A percentile compares a stretch with the other conserved stretches of the same genome.
Evolutionary conservation across 495 filamentous ascomycete species (phyloP).

Genomic region (Aspergillus heteromorphus): DNA sequence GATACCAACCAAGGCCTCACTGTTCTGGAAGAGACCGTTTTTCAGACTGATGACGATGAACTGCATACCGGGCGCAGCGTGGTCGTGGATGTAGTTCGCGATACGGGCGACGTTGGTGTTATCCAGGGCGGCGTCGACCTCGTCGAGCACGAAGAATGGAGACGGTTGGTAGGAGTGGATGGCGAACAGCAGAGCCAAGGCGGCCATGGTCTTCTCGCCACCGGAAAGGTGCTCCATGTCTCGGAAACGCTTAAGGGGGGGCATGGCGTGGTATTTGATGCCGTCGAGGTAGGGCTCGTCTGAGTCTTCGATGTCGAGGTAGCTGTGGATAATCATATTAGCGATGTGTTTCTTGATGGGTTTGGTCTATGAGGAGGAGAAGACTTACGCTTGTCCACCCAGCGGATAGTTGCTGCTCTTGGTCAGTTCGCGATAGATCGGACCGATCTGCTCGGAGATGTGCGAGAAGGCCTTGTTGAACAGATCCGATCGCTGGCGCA

Average conservation of each 20-base stretch:
- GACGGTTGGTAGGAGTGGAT: conserved; percentile 91
- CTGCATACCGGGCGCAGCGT: conserved; percentile 95
- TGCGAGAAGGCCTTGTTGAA: conserved; percentile 95
- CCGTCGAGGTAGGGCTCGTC: conserved; percentile 89
- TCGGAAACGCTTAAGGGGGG: conserved; percentile 94
- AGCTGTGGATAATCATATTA: conserved; percentile 31
- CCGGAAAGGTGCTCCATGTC: conserved; percentile 99
- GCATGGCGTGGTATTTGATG: conserved; percentile 98
- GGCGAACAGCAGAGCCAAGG: conserved; percentile 89
- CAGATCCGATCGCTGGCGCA: conserved; percentile 76
- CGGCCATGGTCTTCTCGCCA: conserved; percentile 98
- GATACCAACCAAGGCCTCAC: conserved; percentile 89
- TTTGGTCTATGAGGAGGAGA: background rate
- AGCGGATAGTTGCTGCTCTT: conserved; percentile 76
- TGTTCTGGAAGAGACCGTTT: conserved; percentile 87
- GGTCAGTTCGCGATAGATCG: conserved; percentile 93
- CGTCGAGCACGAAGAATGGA: conserved; percentile 97
- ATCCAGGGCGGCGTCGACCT: conserved; percentile 95
- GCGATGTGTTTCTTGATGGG: background rate
- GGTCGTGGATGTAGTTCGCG: conserved; percentile 88
- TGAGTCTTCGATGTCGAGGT: conserved; percentile 87
- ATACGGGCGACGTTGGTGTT: conserved; percentile 95
- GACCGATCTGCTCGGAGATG: conserved; percentile 89
- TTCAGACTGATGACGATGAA: conserved; percentile 98
- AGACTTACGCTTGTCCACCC: conserved; percentile 75